Conservation (phyloP, 345 rosid genomes). For the Raphanus sativus region DNA sequence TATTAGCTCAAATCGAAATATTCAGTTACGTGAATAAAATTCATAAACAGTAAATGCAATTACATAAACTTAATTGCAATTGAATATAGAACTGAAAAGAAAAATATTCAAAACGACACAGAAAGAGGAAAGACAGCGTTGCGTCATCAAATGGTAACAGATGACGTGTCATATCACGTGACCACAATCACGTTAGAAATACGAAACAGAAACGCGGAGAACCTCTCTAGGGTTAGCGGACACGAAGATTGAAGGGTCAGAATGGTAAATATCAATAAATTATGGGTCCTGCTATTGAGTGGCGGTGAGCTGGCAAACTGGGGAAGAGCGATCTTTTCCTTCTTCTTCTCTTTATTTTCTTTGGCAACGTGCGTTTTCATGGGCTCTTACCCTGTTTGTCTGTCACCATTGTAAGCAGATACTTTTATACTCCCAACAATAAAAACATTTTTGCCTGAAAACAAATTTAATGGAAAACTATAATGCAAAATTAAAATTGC, state of each 20-base stretch:
- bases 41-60: no score
- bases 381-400: slow-evolving; percentile 40
- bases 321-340: slow-evolving; percentile 24
- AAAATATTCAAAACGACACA: not conserved
- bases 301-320: slow-evolving; percentile 40
- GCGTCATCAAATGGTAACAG: slow-evolving; percentile 36
- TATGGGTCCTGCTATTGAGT: slow-evolving; percentile 29
- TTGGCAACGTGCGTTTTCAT: slow-evolving; percentile 39
- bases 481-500: slow-evolving; percentile 28
- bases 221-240: slow-evolving; percentile 30
- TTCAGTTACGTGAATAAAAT: no score
- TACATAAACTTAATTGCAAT: no score
- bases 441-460: slow-evolving; percentile 9
- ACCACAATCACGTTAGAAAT: slow-evolving; percentile 31
- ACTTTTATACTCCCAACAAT: slow-evolving; percentile 16
- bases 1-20: no score
- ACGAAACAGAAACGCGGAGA: slow-evolving; percentile 37
- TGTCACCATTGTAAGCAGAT: slow-evolving; percentile 17
- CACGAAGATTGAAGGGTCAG: not conserved
- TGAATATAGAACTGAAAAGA: no score
- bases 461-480: not conserved
- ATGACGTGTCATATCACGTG: slow-evolving; percentile 40
- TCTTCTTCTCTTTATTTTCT: not conserved
- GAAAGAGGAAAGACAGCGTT: slow-evolving; percentile 1
- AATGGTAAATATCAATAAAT: slow-evolving; percentile 21